Percentiles rank a stretch among this genome's conserved stretches.
Conservation (phyloP, 108 stramenopile genomes). For the Cyclostephanos tholiformis region DNA sequence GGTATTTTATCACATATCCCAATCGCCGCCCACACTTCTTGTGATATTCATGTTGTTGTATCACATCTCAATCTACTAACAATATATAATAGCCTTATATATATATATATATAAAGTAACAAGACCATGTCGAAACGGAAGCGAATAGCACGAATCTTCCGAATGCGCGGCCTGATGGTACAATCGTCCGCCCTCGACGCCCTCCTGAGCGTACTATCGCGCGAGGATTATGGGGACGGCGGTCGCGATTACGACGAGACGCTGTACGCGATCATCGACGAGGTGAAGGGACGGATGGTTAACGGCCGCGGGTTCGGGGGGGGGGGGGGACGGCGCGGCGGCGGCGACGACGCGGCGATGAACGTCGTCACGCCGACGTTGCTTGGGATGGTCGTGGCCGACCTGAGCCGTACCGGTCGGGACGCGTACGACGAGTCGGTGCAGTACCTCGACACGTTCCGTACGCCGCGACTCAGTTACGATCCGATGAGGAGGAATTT, state of each 20-base stretch:
- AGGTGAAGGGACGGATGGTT: slow-evolving; percentile 44
- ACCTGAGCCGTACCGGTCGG: slow-evolving; percentile 23
- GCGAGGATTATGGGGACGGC: slow-evolving; percentile 12
- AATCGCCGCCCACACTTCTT: too few species aligned
- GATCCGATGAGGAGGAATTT: slow-evolving; percentile 35
- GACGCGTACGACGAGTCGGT: slow-evolving; percentile 46
- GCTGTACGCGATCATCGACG: slow-evolving; percentile 43
- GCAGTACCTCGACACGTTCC: slow-evolving; percentile 23
- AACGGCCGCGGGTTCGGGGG: slow-evolving; percentile 13
- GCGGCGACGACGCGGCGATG: background rate
- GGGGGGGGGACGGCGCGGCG: background rate
- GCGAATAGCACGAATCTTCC: slow-evolving; percentile 54
- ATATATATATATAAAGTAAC: too few species aligned
- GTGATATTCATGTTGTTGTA: too few species aligned
- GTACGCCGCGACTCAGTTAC: slow-evolving; percentile 19
- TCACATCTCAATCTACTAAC: too few species aligned
- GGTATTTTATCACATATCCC: too few species aligned
- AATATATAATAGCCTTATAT: too few species aligned
- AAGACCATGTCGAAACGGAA: slow-evolving; percentile 36
- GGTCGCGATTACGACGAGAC: slow-evolving; percentile 9
- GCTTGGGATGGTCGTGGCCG: slow-evolving; percentile 55
- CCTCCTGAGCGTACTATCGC: slow-evolving; percentile 50
- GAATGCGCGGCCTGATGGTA: slow-evolving; percentile 56
- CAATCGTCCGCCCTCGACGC: slow-evolving; percentile 57
- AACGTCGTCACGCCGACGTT: slow-evolving; percentile 47